Evolutionary conservation across 306 rosid species (phyloP), one percentile per base, ranked within the genome.

Genomic region (Fagus sylvatica): DNA sequence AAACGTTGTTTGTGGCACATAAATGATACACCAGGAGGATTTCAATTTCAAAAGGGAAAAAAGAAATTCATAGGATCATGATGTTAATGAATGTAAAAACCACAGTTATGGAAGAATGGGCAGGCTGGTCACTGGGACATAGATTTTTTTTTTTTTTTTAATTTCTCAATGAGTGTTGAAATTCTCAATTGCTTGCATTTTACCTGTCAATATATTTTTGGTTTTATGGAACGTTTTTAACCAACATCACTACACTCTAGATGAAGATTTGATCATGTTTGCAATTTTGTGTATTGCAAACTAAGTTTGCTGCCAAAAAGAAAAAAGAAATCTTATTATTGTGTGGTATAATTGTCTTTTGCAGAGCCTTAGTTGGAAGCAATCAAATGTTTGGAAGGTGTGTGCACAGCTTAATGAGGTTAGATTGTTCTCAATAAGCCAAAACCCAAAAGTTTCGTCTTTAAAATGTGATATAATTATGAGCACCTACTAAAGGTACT

Each of bases 281-380:
- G 41, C 69, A 59, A 54, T 64, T 49, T 39, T 56, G 19, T 43
- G 12, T 19, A 36, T 75, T 17, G 17, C 30, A 75, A 32, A 37
- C 57, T 72, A 12, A 33, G 33, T 36, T 84, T 48, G 30, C 12
- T n/a, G 46, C 42, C 51, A 46, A 46, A 57, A 73, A 19, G 28
- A 22, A 22, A 22, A 22, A 22, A 22, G 28, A 22, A 53, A 15
- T 54, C 55, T 60, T 34, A 4, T 43, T 46, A 55, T 75, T 78
- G 65, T 46, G 61, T 78, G 48, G 59, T 57, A 39, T 80, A 77
- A 61, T 66, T 76, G 53, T 75, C 81, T 48, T 76, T 41, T 73
- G 83, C 89, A 94, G 98, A 70, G 82, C 78, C 79, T 68, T 6
- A 81, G 69, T 78, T 80, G 66, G 80, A 90, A 83, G 85, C 92